A percentile compares a stretch with the other conserved stretches of the same genome.
These are phyloP conservation scores for Abrus pulchellus DNA, from an alignment of 306 rosid genomes.

Conservation along the genomic window DNA sequence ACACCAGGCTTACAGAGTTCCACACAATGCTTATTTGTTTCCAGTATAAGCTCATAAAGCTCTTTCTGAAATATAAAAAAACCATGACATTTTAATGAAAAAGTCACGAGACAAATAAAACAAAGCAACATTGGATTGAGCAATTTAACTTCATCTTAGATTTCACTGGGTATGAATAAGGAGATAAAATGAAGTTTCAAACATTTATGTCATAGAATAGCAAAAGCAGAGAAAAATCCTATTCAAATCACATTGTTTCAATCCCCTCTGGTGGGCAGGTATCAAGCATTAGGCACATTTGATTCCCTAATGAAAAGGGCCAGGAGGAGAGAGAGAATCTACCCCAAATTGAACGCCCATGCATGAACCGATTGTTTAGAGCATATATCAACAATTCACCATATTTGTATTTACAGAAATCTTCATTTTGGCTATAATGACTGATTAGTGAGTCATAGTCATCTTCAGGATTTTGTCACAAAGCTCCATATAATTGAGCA, in stretches of 20 bases:
- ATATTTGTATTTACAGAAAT: slow-evolving; percentile 10
- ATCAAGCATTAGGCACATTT: slow-evolving; percentile 21
- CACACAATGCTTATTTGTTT: slow-evolving; percentile 79
- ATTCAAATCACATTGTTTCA: not conserved
- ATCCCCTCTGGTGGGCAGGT: not conserved
- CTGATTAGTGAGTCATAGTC: slow-evolving; percentile 23
- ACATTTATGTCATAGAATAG: slow-evolving; percentile 17
- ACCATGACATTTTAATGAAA: slow-evolving; percentile 35
- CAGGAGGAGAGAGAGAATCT: not conserved
- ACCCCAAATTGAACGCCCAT: slow-evolving; percentile 31
- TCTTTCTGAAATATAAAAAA: slow-evolving; percentile 74
- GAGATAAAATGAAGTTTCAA: slow-evolving; percentile 6
- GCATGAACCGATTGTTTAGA: not conserved
- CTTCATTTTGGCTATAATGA: not conserved
- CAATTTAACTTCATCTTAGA: slow-evolving; percentile 29
- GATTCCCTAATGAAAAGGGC: not conserved
- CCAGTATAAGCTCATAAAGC: slow-evolving; percentile 85
- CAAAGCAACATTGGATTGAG: slow-evolving; percentile 29
- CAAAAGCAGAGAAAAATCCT: slow-evolving; percentile 15
- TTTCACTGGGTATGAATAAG: slow-evolving; percentile 14
- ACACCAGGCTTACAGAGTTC: slow-evolving; percentile 93
- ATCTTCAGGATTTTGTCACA: slow-evolving; percentile 27
- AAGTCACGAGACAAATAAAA: not conserved
- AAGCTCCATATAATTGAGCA: slow-evolving; percentile 20
- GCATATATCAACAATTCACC: slow-evolving; percentile 7